Evolutionary conservation across 495 filamentous ascomycete species (phyloP), one percentile per base, ranked within the genome.

Genomic region (Beverwykella pulmonaria): DNA sequence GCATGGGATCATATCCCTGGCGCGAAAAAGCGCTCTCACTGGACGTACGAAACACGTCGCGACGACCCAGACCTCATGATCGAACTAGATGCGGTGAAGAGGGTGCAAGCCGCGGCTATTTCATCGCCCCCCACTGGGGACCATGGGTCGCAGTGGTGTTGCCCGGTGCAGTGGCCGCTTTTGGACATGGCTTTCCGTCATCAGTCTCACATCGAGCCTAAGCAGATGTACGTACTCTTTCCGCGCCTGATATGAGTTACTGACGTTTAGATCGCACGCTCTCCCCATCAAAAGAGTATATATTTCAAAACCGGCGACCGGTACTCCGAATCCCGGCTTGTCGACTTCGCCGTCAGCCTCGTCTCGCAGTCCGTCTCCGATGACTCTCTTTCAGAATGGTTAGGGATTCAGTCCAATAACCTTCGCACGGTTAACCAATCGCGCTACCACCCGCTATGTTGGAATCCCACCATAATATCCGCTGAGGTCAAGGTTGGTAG

Each of bases 61-160:
- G 56, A 67, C 64, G 57, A 67, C 5, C n/a, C 57, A 19, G 57
- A 61, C 25, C 47, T 67, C 36, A 62, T 67, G 34, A 62, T 62
- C 32, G 50, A 67, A 67, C 53, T 55, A 15, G 58, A 61, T 57
- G 36, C 19, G 48, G 49, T 56, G 26, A 67, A 36, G n/a, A 62
- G 52, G 25, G 57, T 67, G 53, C 48, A 67, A 36, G 48, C 57
- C 39, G 58, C 56, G 36, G 64, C 64, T 67, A 39, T 62, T 67
- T 55, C 49, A 29, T 39, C 61, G 26, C 61, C 57, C 53, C 47
- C 57, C 39, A 61, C 64, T 23, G n/a, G 50, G 57, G 48, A 56
- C 49, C 64, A 56, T 61, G 56, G 61, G 57, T 19, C 57, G 34
- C 64, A 61, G 30, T 61, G 64, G 48, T 61, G 55, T 57, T 67